Percentiles rank a stretch among this genome's conserved stretches.
phyloP scores from a whole-genome alignment of 2,329 filamentous ascomycete genomes.

The Ophiostoma himal-ulmi region DNA sequence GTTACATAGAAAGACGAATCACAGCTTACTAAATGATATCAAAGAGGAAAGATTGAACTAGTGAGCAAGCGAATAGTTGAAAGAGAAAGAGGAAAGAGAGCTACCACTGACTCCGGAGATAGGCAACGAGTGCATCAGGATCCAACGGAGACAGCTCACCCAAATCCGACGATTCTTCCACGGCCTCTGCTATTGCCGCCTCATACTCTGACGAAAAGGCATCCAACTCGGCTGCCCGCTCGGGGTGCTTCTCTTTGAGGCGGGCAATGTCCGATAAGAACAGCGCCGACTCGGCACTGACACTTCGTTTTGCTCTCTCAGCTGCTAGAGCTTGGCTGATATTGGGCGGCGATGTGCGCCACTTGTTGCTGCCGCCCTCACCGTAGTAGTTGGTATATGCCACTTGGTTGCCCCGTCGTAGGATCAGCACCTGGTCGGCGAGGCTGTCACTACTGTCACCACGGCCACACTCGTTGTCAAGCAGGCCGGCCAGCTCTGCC shows the following conservation, averaged over 20 bases:
- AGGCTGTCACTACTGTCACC: background rate
- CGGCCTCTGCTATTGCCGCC: background rate
- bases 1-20: constrained; percentile 13
- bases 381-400: constrained; percentile 28
- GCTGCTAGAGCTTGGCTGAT: constrained; percentile 23
- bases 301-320: constrained; percentile 23
- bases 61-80: too few relatives aligned
- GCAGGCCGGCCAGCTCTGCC: constrained; percentile 34
- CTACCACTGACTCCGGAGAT: constrained; percentile 16
- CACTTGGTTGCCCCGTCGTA: constrained; percentile 37
- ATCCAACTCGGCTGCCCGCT: constrained; percentile 22
- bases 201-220: constrained; percentile 19
- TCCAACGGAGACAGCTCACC: constrained; percentile 11
- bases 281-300: constrained; percentile 22
- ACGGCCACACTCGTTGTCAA: constrained; percentile 32
- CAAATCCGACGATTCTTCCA: too few relatives aligned
- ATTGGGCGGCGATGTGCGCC: background rate
- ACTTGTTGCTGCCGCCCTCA: background rate
- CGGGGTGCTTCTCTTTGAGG: constrained; percentile 21
- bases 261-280: constrained; percentile 32
- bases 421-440: constrained; percentile 36
- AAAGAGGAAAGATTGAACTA: background rate
- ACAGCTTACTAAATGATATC: constrained; percentile 2
- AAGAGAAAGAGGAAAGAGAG: background rate
- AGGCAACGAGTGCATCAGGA: constrained; percentile 12